Evolutionary conservation across 345 rosid genomes (phyloP).

Genomic region (Murraya koenigii): DNA sequence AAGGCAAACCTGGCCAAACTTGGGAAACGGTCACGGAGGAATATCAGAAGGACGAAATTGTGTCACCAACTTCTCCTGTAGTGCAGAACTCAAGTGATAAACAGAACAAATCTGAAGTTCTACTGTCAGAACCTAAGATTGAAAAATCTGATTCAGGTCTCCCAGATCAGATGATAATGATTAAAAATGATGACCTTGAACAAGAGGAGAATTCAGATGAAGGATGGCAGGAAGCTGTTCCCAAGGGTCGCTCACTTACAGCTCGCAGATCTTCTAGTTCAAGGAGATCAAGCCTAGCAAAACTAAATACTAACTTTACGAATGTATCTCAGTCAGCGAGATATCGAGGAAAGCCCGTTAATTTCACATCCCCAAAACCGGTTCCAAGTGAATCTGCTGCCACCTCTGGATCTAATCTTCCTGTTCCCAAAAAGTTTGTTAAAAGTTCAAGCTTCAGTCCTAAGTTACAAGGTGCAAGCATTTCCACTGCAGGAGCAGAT

Average conservation of each 20-base stretch:
- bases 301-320: constrained; percentile 83
- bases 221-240: constrained; percentile 99
- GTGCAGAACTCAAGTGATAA: constrained; percentile 70
- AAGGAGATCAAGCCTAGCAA: constrained; percentile 79
- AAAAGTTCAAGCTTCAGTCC: constrained; percentile 81
- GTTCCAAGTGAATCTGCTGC: constrained; percentile 47
- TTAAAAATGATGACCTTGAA: constrained; percentile 28
- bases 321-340: constrained; percentile 64
- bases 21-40: constrained; percentile 62
- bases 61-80: constrained; percentile 39
- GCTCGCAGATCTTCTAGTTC: constrained; percentile 63
- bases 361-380: constrained; percentile 59
- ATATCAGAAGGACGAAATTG: constrained; percentile 56
- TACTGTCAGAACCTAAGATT: constrained; percentile 42
- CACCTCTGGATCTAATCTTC: constrained; percentile 39
- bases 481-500: constrained; percentile 44
- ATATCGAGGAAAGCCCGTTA: constrained; percentile 58
- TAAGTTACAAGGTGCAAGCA: constrained; percentile 38
- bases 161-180: constrained; percentile 33
- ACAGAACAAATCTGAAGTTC: constrained; percentile 67
- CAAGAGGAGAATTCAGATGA: constrained; percentile 72
- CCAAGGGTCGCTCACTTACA: constrained; percentile 75
- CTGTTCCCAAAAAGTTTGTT: constrained; percentile 50
- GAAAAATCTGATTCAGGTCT: constrained; percentile 50
- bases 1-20: constrained; percentile 68